Conservation (phyloP, 441 rosid species). For the Flueggea neowawraea region DNA sequence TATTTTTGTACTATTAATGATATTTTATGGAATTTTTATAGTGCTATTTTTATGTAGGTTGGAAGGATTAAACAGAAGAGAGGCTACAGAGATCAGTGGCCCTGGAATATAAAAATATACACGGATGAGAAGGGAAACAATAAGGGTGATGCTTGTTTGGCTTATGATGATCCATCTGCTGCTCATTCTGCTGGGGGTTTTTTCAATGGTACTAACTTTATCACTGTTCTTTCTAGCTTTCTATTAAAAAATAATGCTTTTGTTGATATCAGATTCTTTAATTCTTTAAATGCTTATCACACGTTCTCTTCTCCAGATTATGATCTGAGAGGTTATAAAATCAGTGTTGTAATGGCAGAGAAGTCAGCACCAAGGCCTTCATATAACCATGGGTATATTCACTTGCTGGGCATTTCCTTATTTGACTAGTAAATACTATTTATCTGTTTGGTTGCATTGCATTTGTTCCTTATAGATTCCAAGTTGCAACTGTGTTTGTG, state of each 20-base stretch:
- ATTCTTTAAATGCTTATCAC: background rate
- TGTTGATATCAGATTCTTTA: background rate
- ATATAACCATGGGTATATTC: conserved; percentile 58
- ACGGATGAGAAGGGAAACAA: conserved; percentile 87
- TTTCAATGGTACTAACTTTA: conserved; percentile 53
- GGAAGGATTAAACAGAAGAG: conserved; percentile 96
- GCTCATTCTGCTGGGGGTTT: conserved; percentile 93
- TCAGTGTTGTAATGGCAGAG: conserved; percentile 88
- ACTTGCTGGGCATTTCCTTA: too few species aligned
- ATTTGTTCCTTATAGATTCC: too few species aligned
- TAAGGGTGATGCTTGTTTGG: conserved; percentile 86
- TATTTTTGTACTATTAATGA: background rate
- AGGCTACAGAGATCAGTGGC: conserved; percentile 98
- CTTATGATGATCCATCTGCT: conserved; percentile 96
- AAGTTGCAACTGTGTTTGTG: too few species aligned
- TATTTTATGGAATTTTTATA: conserved; percentile 1
- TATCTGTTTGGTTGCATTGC: too few species aligned
- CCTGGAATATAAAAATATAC: conserved; percentile 90
- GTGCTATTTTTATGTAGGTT: conserved; percentile 41
- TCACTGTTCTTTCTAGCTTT: background rate
- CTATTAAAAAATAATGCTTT: conserved; percentile 5
- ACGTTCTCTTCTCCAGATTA: conserved; percentile 43
- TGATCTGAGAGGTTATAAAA: conserved; percentile 75
- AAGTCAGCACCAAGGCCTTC: conserved; percentile 74
- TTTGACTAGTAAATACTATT: too few species aligned